Evolutionary conservation across 2,329 filamentous ascomycete species (phyloP).

Genomic region (Magnaporthiopsis rhizophila): DNA sequence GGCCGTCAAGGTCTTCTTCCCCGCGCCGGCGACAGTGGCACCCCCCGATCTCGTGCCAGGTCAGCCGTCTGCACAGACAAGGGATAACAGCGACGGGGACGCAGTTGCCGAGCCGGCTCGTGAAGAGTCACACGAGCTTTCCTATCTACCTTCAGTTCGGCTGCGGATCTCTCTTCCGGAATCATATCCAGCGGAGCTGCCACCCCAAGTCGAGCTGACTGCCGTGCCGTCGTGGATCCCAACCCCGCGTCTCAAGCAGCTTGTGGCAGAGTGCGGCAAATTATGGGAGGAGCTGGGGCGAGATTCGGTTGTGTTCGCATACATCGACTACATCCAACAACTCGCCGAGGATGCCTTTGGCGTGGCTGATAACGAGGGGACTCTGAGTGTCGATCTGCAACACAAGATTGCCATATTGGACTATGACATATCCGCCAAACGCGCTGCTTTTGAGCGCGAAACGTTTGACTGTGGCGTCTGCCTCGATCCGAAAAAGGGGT

Average conservation of each 20-base stretch:
- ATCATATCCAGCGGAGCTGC: constrained; percentile 46
- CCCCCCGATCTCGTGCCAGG: neutral
- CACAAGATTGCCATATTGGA: constrained; percentile 67
- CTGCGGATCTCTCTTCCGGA: constrained; percentile 46
- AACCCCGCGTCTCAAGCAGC: constrained; percentile 32
- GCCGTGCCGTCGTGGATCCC: constrained; percentile 53
- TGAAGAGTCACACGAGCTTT: constrained; percentile 40
- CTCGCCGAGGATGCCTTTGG: constrained; percentile 54
- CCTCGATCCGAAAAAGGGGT: constrained; percentile 85
- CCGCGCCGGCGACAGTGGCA: constrained; percentile 26
- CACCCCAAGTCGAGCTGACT: constrained; percentile 43
- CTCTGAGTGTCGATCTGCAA: constrained; percentile 43
- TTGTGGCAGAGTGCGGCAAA: constrained; percentile 41
- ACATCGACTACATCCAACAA: constrained; percentile 55
- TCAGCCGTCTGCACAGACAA: constrained; percentile 6
- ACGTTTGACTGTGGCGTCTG: constrained; percentile 88
- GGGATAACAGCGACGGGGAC: constrained; percentile 7
- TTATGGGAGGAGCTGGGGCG: constrained; percentile 57
- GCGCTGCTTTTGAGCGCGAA: constrained; percentile 68
- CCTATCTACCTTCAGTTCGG: constrained; percentile 50
- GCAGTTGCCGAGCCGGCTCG: constrained; percentile 10
- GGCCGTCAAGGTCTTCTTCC: constrained; percentile 50
- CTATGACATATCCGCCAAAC: constrained; percentile 67
- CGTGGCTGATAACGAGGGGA: constrained; percentile 38
- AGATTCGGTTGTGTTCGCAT: constrained; percentile 52